Conservation (phyloP, 306 rosid species). For the Citrullus colocynthis region DNA sequence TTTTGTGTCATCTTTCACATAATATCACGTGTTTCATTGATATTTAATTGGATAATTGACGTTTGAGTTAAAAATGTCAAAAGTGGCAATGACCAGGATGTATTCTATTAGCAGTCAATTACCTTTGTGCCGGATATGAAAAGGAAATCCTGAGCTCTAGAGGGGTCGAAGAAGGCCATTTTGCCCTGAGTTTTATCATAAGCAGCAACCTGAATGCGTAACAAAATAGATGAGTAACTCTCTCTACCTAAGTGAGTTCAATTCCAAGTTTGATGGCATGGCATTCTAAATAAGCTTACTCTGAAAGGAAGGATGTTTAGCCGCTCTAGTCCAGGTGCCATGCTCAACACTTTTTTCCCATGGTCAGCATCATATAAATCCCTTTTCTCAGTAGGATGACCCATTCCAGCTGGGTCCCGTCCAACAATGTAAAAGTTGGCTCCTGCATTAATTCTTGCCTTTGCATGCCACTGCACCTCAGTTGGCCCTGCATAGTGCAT, state of each 20-base stretch:
- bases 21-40: neutral
- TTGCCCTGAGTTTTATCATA: conserved; percentile 87
- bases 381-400: conserved; percentile 82
- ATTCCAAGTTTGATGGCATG: neutral
- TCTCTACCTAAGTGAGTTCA: neutral
- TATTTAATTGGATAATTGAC: neutral
- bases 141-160: conserved; percentile 80
- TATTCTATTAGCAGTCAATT: neutral
- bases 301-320: conserved; percentile 92
- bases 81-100: no score
- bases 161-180: conserved; percentile 97
- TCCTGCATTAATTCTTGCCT: conserved; percentile 97
- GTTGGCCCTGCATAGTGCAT: conserved; percentile 99
- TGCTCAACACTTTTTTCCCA: conserved; percentile 92
- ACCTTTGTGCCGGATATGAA: conserved; percentile 99
- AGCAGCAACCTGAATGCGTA: conserved; percentile 75
- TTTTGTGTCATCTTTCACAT: no score
- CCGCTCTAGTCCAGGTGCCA: conserved; percentile 98
- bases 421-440: conserved; percentile 98
- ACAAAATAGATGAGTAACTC: neutral
- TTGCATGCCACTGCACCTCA: conserved; percentile 99
- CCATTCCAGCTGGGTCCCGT: conserved; percentile 99
- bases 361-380: conserved; percentile 97
- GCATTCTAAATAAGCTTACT: conserved; percentile 28
- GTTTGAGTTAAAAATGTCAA: neutral